A percentile compares a stretch with the other conserved stretches of the same genome.
Conservation (phyloP, 164 flowering plant species). For the Tinospora cordifolia region DNA sequence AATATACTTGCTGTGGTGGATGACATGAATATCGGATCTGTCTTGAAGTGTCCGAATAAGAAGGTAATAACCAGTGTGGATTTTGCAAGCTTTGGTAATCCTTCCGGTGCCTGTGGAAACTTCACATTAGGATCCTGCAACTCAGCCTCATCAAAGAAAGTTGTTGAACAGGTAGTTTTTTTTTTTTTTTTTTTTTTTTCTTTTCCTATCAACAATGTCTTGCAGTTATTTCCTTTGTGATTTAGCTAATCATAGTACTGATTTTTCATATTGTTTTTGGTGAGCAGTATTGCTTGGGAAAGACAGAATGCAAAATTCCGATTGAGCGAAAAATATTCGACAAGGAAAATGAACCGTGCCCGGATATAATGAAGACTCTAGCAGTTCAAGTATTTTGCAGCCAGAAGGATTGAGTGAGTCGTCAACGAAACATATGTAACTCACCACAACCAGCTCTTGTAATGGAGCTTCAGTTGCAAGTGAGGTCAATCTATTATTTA, state of each 20-base stretch:
- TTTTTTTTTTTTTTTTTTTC: too few species aligned
- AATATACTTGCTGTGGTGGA: slow-evolving; percentile 28
- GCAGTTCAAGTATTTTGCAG: slow-evolving; percentile 48
- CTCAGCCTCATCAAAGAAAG: slow-evolving; percentile 25
- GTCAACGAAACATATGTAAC: background rate
- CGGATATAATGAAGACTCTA: slow-evolving; percentile 37
- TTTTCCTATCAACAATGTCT: too few species aligned
- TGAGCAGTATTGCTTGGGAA: slow-evolving; percentile 68
- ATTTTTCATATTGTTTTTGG: background rate
- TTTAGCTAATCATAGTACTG: background rate
- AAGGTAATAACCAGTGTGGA: slow-evolving; percentile 43
- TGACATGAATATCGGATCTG: slow-evolving; percentile 29
- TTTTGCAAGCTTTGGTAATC: slow-evolving; percentile 72
- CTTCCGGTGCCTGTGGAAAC: slow-evolving; percentile 57
- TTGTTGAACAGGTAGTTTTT: slow-evolving; percentile 48
- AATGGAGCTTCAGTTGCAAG: background rate
- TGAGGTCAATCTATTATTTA: background rate
- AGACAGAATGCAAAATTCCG: slow-evolving; percentile 39
- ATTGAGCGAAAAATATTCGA: slow-evolving; percentile 24
- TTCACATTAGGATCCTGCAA: slow-evolving; percentile 42
- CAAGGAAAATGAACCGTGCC: slow-evolving; percentile 32
- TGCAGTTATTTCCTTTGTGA: too few species aligned
- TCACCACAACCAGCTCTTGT: background rate
- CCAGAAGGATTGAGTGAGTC: background rate
- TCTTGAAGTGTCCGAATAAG: slow-evolving; percentile 43